Evolutionary conservation across 495 filamentous ascomycete genomes (phyloP), one percentile per base, ranked within the genome.

Genomic region (Penicillium subrubescens): DNA sequence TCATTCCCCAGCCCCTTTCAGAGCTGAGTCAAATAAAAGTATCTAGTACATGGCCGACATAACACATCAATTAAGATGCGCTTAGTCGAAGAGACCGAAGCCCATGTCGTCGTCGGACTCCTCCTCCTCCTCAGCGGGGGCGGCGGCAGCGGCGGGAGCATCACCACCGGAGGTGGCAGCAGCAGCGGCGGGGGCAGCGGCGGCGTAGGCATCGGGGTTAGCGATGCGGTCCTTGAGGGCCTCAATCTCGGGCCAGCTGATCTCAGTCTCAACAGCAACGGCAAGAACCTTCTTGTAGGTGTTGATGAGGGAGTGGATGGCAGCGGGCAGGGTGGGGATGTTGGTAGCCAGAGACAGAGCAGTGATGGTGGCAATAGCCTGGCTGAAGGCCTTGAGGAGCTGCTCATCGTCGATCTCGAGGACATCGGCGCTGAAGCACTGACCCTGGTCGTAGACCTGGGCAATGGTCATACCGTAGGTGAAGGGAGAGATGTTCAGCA

Each of bases 401-500:
- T 97, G 93, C 21, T 87, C 85, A 82, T 98, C 95, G 72, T 90
- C 83, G 75, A 99, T 96, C 77, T 99, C 95, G 57, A 99, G 86
- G 67, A 99, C 91, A 57, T 74, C 78, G 44, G 92, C 80, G 65
- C 85, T 77, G 86, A 99, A 99, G 71, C 86, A 87, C 86, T 98
- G 94, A 68, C 95, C 95, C 68, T 92, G 81, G 81, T 98, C 92
- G 86, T 99, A 99, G 74, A 99, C 90, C 85, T 98, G 96, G 44
- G 85, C 29, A 71, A 99, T 90, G 78, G 89, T 89, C 92, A 99
- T 96, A 83, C 95, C 95, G 82, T 99, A 99, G 75, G 96, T 99
- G 90, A 98, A 99, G 81, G 96, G 95, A 67, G 94, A 97, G 85
- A 99, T 99, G 89, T 97, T 98, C 75, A 99, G 84, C 93, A 99